A percentile compares a stretch with the other conserved stretches of the same genome.
These are phyloP conservation scores for Kickxella alabastrina DNA, from an alignment of 192 early-diverging fungal genomes.

Conservation along the genomic window DNA sequence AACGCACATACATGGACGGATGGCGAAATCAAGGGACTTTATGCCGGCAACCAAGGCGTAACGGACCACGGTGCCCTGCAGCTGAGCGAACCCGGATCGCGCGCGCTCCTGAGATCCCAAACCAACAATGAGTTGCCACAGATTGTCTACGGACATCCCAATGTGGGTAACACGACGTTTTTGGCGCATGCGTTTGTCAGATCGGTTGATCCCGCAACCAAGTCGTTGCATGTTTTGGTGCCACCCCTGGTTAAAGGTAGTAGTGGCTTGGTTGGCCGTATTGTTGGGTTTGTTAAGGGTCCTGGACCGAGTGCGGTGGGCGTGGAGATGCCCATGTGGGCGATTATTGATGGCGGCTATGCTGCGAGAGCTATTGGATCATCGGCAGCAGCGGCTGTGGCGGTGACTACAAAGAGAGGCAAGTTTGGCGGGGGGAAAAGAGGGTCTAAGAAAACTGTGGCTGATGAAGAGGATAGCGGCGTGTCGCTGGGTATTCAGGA, in stretches of 20 bases:
- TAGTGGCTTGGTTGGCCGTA: slow-evolving; percentile 9
- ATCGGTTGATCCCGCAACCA: slow-evolving; percentile 57
- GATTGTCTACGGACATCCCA: slow-evolving; percentile 45
- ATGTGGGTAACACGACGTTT: slow-evolving; percentile 51
- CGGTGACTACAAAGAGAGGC: background rate
- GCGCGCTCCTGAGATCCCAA: slow-evolving; percentile 9
- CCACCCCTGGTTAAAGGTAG: slow-evolving; percentile 30
- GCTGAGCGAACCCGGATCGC: slow-evolving; percentile 35
- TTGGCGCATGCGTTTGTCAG: slow-evolving; percentile 63
- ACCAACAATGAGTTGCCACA: slow-evolving; percentile 16
- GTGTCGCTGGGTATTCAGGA: slow-evolving; percentile 34
- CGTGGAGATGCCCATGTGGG: slow-evolving; percentile 32
- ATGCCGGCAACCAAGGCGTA: slow-evolving; percentile 11
- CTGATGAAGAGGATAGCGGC: background rate
- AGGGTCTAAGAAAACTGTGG: background rate
- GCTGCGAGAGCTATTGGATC: slow-evolving; percentile 40
- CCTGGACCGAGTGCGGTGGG: slow-evolving; percentile 27
- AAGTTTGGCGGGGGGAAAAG: background rate
- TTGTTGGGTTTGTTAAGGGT: slow-evolving; percentile 40
- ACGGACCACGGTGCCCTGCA: slow-evolving; percentile 25
- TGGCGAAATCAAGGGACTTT: slow-evolving; percentile 15
- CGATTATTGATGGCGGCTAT: slow-evolving; percentile 41
- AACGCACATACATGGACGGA: slow-evolving; percentile 36
- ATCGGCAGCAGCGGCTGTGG: background rate
- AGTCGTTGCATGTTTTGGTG: slow-evolving; percentile 55